phyloP scores from a whole-genome alignment of 2,329 filamentous ascomycete genomes.

The Cladorrhinum sp. region DNA sequence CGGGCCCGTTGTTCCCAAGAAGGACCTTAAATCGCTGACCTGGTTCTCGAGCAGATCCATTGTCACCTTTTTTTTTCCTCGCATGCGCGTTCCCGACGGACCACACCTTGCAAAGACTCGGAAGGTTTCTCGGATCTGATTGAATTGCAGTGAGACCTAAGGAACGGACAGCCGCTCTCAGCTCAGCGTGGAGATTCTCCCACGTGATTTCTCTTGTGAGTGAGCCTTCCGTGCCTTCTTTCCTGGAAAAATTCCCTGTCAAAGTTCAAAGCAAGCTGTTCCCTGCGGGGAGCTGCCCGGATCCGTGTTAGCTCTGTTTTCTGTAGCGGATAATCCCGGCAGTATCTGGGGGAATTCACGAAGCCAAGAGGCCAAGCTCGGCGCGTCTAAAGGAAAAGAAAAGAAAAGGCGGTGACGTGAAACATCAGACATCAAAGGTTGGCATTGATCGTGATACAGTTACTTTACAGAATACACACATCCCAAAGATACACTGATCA shows the following conservation, averaged over 20 bases:
- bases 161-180: neutral
- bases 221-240: neutral
- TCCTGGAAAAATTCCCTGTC: too few relatives aligned
- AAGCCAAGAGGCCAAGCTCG: neutral
- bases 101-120: neutral
- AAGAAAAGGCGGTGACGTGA: neutral
- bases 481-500: neutral
- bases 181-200: neutral
- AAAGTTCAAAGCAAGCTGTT: too few relatives aligned
- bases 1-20: constrained; percentile 32
- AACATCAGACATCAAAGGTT: neutral
- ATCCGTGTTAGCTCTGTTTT: neutral
- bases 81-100: neutral
- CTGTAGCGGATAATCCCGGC: neutral
- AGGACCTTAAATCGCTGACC: constrained; percentile 50
- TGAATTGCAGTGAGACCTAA: neutral
- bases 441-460: neutral
- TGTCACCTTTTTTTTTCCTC: neutral
- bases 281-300: neutral
- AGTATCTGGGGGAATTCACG: neutral
- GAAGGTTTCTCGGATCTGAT: neutral
- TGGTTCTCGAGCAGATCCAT: constrained; percentile 57
- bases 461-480: too few relatives aligned
- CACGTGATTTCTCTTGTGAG: neutral
- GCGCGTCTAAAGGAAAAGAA: neutral